Percentiles rank a stretch among this genome's conserved stretches.
phyloP scores from a whole-genome alignment of 106 monocot species.

The Allium cepa region DNA sequence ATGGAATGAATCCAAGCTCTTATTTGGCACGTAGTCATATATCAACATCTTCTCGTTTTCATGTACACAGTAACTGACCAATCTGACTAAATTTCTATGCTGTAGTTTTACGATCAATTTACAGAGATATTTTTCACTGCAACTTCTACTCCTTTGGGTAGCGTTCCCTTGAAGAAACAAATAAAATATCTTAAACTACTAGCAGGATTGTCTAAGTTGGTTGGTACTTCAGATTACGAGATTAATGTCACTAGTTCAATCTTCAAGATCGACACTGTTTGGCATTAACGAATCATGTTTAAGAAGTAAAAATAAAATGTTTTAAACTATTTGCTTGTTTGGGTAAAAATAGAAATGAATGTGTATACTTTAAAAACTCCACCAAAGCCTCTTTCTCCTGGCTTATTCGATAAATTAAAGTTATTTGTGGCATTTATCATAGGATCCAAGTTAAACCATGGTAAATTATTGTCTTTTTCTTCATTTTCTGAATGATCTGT shows the following conservation, averaged over 20 bases:
- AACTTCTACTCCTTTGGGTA: constrained; percentile 28
- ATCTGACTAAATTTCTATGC: constrained; percentile 51
- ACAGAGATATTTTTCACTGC: constrained; percentile 51
- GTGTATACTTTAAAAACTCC: constrained; percentile 32
- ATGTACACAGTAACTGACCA: constrained; percentile 47
- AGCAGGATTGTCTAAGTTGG: too few species aligned
- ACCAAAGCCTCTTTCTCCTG: constrained; percentile 48
- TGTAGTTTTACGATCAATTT: constrained; percentile 48
- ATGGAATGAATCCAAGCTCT: constrained; percentile 51
- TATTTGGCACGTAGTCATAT: constrained; percentile 57
- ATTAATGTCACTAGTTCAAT: too few species aligned
- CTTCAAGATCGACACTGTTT: too few species aligned
- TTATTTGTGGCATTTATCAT: constrained; percentile 22
- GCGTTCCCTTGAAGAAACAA: constrained; percentile 21
- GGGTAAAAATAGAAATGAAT: not conserved
- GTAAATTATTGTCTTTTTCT: constrained; percentile 16
- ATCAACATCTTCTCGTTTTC: constrained; percentile 51
- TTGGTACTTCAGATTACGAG: too few species aligned
- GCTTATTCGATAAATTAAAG: constrained; percentile 38
- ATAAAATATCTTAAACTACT: too few species aligned
- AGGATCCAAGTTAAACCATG: constrained; percentile 18
- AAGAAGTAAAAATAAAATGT: too few species aligned
- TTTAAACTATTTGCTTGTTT: not conserved
- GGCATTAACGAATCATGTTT: too few species aligned
- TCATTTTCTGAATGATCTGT: constrained; percentile 21